A percentile compares a stretch with the other conserved stretches of the same genome.
phyloP scores from a whole-genome alignment of 2,329 filamentous ascomycete genomes.

The Arachnopeziza araneosa region DNA sequence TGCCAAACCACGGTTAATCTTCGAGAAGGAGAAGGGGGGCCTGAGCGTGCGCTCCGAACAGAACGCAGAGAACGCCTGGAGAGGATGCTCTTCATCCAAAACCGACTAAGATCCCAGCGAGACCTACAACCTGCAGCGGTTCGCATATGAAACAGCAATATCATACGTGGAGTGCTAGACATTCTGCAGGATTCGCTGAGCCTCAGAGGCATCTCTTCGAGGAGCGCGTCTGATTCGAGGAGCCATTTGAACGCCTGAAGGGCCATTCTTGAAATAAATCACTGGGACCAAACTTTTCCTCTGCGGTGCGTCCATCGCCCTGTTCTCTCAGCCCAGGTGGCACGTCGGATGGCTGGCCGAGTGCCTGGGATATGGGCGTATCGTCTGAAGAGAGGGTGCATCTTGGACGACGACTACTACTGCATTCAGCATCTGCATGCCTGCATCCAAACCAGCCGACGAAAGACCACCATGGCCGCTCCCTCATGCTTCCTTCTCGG shows the following conservation, averaged over 20 bases:
- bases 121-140: constrained; percentile 1
- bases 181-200: constrained; percentile 14
- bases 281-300: no score
- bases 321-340: no score
- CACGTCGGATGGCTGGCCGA: no score
- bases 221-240: no score
- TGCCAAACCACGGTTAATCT: constrained; percentile 7
- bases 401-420: background rate
- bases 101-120: background rate
- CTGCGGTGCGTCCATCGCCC: no score
- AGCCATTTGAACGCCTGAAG: no score
- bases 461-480: background rate
- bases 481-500: background rate
- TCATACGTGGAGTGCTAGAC: constrained; percentile 13
- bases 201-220: constrained; percentile 3
- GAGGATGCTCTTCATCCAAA: background rate
- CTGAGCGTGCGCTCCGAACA: constrained; percentile 1
- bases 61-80: background rate
- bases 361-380: no score
- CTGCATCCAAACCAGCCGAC: background rate
- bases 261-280: no score
- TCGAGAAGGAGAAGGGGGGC: constrained; percentile 3
- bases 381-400: background rate
- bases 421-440: background rate
- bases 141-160: constrained; percentile 16